A percentile compares a stretch with the other conserved stretches of the same genome.
phyloP scores from a whole-genome alignment of 2,329 filamentous ascomycete genomes.

The Metarhizium sp. region DNA sequence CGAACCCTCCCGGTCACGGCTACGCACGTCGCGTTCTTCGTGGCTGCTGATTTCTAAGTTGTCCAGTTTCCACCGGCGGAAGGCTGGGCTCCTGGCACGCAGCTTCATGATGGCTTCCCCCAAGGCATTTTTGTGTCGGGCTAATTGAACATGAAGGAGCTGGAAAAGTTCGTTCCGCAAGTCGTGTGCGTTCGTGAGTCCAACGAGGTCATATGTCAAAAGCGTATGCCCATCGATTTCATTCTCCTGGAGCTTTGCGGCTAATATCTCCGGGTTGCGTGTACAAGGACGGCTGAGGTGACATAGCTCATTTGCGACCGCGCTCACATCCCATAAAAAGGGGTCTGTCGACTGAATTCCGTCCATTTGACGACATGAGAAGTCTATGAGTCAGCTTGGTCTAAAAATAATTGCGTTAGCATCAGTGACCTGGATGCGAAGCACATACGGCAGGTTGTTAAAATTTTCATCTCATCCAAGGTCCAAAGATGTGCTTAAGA shows the following conservation, averaged over 20 bases:
- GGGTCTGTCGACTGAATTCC: conserved; percentile 45
- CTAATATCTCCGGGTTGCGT: conserved; percentile 39
- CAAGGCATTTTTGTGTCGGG: conserved; percentile 50
- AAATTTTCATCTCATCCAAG: not conserved
- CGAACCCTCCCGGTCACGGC: not conserved
- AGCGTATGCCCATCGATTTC: conserved; percentile 57
- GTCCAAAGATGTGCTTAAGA: not conserved
- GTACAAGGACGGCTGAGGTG: conserved; percentile 40
- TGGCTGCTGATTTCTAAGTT: conserved; percentile 1
- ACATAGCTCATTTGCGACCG: conserved; percentile 59
- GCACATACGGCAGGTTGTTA: not conserved
- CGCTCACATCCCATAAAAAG: conserved; percentile 61
- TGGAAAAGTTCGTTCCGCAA: conserved; percentile 36
- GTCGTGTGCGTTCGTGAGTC: conserved; percentile 16
- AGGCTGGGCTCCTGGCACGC: conserved; percentile 40
- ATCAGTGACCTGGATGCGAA: not conserved
- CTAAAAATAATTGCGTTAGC: not conserved
- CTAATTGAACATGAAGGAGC: conserved; percentile 46
- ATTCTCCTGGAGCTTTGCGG: conserved; percentile 46
- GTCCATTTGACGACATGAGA: conserved; percentile 16
- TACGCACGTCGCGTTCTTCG: not conserved
- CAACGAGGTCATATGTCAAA: conserved; percentile 44
- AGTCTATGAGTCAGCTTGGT: not conserved
- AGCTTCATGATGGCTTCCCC: conserved; percentile 48
- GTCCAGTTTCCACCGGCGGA: conserved; percentile 22